Base-by-base conservation (phyloP, 768 basidiomycete genomes). In the Boletellus sp. region DNA sequence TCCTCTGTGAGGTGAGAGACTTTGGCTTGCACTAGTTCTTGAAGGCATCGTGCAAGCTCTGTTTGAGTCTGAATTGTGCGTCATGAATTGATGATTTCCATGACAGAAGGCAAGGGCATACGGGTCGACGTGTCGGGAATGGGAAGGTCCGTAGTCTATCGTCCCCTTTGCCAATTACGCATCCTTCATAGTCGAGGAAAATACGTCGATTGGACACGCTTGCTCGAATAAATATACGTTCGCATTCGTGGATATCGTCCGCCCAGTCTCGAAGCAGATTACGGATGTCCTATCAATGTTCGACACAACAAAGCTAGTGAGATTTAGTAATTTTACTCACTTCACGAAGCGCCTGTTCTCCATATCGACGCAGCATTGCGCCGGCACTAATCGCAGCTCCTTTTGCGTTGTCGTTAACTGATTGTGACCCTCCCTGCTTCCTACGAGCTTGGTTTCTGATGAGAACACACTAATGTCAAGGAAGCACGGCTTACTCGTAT, bases 401-500 rank as follows among this genome's bases (percentile, higher is more conserved):
- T 70, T 96, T 97, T 6, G 93, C 79, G 47, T 93, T 90, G 68
- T 99, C 96, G 56, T 98, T 94, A 4, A 85, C 54, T 2, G 86
- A 84, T 70, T 99, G 96, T 2, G 90, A 87, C 0, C 96, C 96
- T 69, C 96, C 96, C 74, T 99, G 96, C 66, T 98, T 98, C 56
- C 91, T 78, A 55, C 96, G 91, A 28, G 96, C 95, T 98, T 19
- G 12, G 8, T n/a, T 28, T 17, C 12, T 38, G n/a, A 45, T 59
- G 45, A 59, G 55, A 53, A 26, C 24, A 24, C 40, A 17, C 16
- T 22, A 19, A 33, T 35, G 12, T 20, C n/a, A 23, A 20, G 34
- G 45, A 3, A 39, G 19, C 4, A 13, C 3, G 13, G 78, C 90
- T 58, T 56, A 96, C 94, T 98, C 0, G 96, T 99, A 67, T 99